phyloP scores from a whole-genome alignment of 2,329 filamentous ascomycete genomes.

The Dactylellina drechsleri region DNA sequence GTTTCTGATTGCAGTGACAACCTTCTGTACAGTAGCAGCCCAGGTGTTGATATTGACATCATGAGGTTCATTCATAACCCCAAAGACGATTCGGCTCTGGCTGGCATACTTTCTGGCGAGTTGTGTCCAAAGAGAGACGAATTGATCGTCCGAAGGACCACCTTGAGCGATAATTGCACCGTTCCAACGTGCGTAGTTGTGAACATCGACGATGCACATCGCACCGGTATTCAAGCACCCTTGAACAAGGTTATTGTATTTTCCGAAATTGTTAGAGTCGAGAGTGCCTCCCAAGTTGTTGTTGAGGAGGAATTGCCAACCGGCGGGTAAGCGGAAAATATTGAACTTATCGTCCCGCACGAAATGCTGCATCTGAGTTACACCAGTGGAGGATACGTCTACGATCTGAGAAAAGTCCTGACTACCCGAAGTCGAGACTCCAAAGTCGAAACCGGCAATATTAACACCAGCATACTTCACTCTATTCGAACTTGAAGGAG shows the following conservation, averaged over 20 bases:
- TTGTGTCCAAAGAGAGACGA: constrained; percentile 70
- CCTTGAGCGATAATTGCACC: constrained; percentile 73
- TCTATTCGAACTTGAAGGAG: not conserved
- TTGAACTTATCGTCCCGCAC: constrained; percentile 67
- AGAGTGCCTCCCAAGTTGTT: constrained; percentile 67
- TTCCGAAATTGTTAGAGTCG: constrained; percentile 64
- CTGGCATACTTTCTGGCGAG: constrained; percentile 70
- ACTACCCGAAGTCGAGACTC: constrained; percentile 62
- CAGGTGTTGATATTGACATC: constrained; percentile 69
- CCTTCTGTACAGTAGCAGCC: constrained; percentile 71
- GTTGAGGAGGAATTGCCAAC: constrained; percentile 71
- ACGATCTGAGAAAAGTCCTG: constrained; percentile 24
- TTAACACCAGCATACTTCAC: constrained; percentile 60
- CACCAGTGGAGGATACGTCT: constrained; percentile 62
- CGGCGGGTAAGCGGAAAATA: constrained; percentile 69
- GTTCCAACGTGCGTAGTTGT: constrained; percentile 69
- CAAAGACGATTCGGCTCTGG: constrained; percentile 70
- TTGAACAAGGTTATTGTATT: constrained; percentile 69
- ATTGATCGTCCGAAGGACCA: constrained; percentile 70
- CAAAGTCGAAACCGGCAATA: constrained; percentile 66
- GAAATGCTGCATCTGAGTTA: constrained; percentile 69
- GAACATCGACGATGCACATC: constrained; percentile 69
- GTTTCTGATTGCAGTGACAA: constrained; percentile 72
- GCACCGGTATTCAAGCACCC: constrained; percentile 69
- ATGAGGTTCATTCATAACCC: constrained; percentile 77